Evolutionary conservation across 441 rosid genomes (phyloP), one percentile per base, ranked within the genome.

Genomic region (Gossypium gossypioides): DNA sequence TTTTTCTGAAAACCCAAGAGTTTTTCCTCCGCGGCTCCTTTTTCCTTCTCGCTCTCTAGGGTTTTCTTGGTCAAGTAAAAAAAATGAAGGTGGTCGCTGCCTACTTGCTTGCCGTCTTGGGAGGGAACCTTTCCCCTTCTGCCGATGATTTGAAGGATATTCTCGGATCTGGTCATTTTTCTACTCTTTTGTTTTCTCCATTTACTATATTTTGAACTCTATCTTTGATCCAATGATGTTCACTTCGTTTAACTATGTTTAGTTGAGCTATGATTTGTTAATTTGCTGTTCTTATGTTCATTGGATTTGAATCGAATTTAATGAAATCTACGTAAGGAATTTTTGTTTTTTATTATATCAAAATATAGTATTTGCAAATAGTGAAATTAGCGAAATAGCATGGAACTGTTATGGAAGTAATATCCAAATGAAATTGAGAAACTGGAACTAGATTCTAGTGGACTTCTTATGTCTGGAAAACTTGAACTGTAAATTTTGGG

Each of bases 41-140:
- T 3, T 18, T 13, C 25, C 27, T 13, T 68, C 12, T 29, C 27
- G 46, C 25, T 9, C 37, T 42, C 59, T 25, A 27, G 19, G 21
- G 40, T 50, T 48, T 66, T 27, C 8, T 9, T 50, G 3, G 0
- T 9, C 29, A 42, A 18, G 27, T 68, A 2, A 32, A 56, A 42
- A 16, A 42, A 29, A 68, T 68, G 72, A 68, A 68, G 72, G 83
- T 86, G 29, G 69, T 82, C 69, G 92, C 88, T 22, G 91, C 96
- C 6, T 93, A 85, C 37, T 81, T 91, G 85, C 89, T 91, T 48
- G 97, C 96, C 40, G 90, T 82, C n/a, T 74, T 91, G 79, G 96
- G 98, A 42, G 98, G 98, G 57, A 91, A 88, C 79, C 18, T 82
- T 57, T 15, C n/a, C 68, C 97, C 97, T 12, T 68, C 94, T 0